Conservation (phyloP, 306 rosid genomes). For the Gillenia trifoliata region DNA sequence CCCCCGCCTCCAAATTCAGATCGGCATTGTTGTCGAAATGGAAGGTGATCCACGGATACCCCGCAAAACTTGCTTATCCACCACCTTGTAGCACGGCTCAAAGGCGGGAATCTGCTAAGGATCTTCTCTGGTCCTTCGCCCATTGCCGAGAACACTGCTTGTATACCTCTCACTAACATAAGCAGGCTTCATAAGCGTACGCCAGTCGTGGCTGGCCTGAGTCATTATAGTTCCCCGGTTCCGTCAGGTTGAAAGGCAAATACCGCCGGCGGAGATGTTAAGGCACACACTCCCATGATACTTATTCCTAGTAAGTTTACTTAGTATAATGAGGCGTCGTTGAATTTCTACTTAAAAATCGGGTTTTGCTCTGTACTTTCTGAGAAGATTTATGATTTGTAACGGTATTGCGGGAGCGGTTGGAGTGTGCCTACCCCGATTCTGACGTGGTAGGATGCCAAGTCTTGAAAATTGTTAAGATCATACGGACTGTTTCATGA, state of each 20-base stretch:
- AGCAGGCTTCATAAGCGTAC: background rate
- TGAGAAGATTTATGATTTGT: background rate
- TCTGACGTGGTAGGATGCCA: background rate
- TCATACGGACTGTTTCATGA: background rate
- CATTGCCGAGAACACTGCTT: background rate
- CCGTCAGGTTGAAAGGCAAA: background rate
- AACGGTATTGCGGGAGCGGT: background rate
- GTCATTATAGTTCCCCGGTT: background rate
- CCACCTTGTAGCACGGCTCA: background rate
- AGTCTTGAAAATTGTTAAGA: background rate
- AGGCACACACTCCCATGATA: background rate
- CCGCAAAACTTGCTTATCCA: too few species aligned
- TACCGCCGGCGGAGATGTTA: background rate
- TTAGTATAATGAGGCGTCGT: background rate
- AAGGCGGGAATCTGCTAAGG: background rate
- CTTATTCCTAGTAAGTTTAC: background rate
- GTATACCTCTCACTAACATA: background rate
- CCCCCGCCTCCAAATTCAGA: too few species aligned
- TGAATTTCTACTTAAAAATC: background rate
- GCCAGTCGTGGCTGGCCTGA: background rate
- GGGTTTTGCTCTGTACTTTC: too few species aligned
- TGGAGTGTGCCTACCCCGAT: background rate
- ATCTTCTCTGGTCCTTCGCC: background rate
- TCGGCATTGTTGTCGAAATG: too few species aligned
- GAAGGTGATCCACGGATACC: too few species aligned